phyloP scores from a whole-genome alignment of 1,139 yeast genomes.

The Geotrichum histeridarum region DNA sequence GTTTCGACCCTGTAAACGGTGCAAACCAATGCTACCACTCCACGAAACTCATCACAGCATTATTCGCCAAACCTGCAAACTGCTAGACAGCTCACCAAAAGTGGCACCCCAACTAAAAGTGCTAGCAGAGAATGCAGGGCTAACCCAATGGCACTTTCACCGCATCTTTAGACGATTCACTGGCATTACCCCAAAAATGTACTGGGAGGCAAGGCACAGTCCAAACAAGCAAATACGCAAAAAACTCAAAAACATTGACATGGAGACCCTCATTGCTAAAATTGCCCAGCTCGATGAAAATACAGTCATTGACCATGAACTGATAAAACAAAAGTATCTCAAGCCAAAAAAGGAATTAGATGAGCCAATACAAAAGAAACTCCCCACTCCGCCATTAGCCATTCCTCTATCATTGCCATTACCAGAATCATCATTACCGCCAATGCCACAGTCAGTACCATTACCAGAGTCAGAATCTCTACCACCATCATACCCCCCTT shows the following conservation, averaged over 20 bases:
- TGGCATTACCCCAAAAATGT: conserved; percentile 21
- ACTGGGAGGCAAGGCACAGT: conserved; percentile 19
- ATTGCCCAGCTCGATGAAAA: conserved; percentile 12
- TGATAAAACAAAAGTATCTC: background rate
- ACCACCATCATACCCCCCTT: too few species aligned
- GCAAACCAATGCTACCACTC: conserved; percentile 26
- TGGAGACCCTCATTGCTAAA: conserved; percentile 8
- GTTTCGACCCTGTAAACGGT: conserved; percentile 29
- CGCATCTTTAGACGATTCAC: conserved; percentile 32
- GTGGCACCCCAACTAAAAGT: conserved; percentile 21
- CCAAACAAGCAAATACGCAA: conserved; percentile 9
- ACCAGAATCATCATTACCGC: too few species aligned
- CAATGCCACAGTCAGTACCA: too few species aligned
- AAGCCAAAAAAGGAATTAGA: conserved; percentile 11
- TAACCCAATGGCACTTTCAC: conserved; percentile 33
- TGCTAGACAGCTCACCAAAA: conserved; percentile 19
- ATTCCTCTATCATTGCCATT: background rate
- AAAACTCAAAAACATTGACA: conserved; percentile 6
- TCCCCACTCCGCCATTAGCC: background rate
- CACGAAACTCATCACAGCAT: conserved; percentile 25
- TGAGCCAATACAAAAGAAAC: background rate
- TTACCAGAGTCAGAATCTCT: too few species aligned
- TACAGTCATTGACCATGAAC: conserved; percentile 8
- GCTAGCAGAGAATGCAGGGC: conserved; percentile 24
- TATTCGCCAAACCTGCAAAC: conserved; percentile 22